These are phyloP conservation scores for Aspergillus brunneoviolaceus DNA, from an alignment of 2,329 filamentous ascomycete species.

Conservation along the genomic window DNA sequence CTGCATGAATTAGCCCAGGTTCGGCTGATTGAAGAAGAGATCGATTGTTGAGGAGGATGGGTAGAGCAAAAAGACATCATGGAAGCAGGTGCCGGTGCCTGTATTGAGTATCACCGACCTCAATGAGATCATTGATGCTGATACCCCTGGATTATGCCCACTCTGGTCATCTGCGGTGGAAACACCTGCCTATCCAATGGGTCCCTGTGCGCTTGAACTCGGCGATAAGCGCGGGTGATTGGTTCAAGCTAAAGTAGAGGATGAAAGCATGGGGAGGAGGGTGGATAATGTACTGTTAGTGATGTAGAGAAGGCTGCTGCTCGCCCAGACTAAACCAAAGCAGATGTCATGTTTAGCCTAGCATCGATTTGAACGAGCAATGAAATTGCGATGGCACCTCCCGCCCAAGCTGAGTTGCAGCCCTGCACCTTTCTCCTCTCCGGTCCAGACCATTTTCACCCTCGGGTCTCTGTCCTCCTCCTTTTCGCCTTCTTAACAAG, in stretches of 20 bases:
- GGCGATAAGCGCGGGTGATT: not conserved
- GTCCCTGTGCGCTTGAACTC: not conserved
- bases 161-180: not conserved
- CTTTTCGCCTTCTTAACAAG: not conserved
- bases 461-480: not conserved
- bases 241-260: not conserved
- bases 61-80: no score
- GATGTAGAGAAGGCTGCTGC: no score
- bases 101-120: not conserved
- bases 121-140: not conserved
- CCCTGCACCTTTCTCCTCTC: slow-evolving; percentile 13
- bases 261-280: not conserved
- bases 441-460: slow-evolving; percentile 19
- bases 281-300: not conserved
- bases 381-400: not conserved
- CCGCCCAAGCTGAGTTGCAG: slow-evolving; percentile 15
- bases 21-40: not conserved
- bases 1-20: not conserved
- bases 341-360: not conserved
- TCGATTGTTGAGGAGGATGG: no score
- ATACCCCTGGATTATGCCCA: not conserved
- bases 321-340: not conserved
- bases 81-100: not conserved
- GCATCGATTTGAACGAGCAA: not conserved
- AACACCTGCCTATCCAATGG: not conserved